These are phyloP conservation scores for Piloderma croceum DNA, from an alignment of 768 basidiomycete species.

Conservation along the genomic window DNA sequence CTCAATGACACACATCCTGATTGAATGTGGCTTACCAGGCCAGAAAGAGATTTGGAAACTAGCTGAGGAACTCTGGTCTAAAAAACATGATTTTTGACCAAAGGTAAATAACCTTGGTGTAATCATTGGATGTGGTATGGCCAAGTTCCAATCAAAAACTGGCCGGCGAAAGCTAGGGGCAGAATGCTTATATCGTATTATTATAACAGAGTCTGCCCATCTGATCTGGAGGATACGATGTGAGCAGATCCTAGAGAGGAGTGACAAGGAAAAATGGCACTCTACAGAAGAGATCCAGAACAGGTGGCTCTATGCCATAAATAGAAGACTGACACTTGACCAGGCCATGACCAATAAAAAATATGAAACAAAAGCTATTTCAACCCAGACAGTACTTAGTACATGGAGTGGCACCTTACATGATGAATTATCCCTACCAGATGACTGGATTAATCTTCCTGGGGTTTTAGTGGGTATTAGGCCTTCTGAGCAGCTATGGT, in stretches of 20 bases:
- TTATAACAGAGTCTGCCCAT: conserved; percentile 6
- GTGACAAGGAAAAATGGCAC: neutral
- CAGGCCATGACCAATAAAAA: conserved; percentile 2
- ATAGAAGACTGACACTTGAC: conserved; percentile 6
- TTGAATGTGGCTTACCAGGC: conserved; percentile 5
- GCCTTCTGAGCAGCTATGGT: conserved; percentile 1
- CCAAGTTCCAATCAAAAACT: neutral
- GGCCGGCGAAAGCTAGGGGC: neutral
- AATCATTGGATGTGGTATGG: conserved; percentile 1
- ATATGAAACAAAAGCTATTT: conserved; percentile 4
- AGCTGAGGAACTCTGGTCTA: neutral
- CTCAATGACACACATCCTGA: conserved; percentile 17
- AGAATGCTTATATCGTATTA: neutral
- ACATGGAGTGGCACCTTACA: conserved; percentile 11
- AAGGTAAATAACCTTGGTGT: conserved; percentile 1
- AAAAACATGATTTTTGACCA: neutral
- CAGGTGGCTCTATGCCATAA: conserved; percentile 10
- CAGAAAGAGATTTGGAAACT: conserved; percentile 8
- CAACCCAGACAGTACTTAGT: conserved; percentile 5
- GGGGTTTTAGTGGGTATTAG: conserved; percentile 17
- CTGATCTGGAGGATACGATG: conserved; percentile 8
- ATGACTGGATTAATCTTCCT: conserved; percentile 7
- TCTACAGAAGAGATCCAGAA: conserved; percentile 2
- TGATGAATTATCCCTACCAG: conserved; percentile 7
- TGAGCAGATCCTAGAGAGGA: conserved; percentile 1